These are phyloP conservation scores for Neurospora sp. DNA, from an alignment of 495 filamentous ascomycete species.

Conservation along the genomic window DNA sequence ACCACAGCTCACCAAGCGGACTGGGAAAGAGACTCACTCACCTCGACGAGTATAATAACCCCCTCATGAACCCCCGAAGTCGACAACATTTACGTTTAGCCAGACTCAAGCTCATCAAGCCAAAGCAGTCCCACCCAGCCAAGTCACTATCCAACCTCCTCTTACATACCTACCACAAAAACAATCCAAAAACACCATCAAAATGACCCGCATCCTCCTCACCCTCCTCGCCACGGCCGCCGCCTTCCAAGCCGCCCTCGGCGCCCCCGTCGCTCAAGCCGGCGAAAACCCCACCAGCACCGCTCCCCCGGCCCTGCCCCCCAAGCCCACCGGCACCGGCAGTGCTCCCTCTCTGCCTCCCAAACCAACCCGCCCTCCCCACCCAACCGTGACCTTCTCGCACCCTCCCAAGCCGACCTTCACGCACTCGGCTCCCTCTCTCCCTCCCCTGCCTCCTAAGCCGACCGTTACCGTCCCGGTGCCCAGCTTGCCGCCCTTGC, in stretches of 20 bases:
- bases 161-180: background rate
- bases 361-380: background rate
- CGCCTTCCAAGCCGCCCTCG: constrained; percentile 8
- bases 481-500: too few relatives aligned
- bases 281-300: background rate
- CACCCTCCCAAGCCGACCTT: background rate
- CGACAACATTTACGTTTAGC: background rate
- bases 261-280: constrained; percentile 7
- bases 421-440: background rate
- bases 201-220: constrained; percentile 11
- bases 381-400: background rate
- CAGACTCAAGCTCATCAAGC: background rate
- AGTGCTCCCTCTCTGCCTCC: background rate
- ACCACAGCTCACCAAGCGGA: background rate
- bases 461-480: background rate
- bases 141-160: background rate
- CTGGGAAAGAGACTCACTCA: background rate
- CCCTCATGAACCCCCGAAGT: background rate
- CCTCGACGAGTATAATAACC: background rate
- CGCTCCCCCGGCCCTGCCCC: background rate
- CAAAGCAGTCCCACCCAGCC: background rate
- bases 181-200: background rate
- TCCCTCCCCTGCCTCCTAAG: background rate
- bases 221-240: constrained; percentile 9
- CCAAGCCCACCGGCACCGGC: background rate